Conservation (phyloP, 2,329 filamentous ascomycete genomes). For the Teratosphaeria gauchensis region DNA sequence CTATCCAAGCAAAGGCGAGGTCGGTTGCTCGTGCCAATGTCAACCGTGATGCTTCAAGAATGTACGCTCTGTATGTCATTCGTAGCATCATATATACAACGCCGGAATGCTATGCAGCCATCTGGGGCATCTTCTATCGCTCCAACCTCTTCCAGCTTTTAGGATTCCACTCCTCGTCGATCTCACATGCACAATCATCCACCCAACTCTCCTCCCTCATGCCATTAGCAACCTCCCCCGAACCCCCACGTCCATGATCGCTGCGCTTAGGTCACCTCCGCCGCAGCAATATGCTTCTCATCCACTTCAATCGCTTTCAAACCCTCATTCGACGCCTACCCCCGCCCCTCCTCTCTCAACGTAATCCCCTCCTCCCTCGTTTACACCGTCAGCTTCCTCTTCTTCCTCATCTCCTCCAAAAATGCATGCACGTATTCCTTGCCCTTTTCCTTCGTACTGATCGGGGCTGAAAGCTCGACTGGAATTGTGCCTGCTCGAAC, state of each 20-base stretch:
- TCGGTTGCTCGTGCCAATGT: too few relatives aligned
- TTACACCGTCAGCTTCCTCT: constrained; percentile 40
- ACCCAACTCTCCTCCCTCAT: background rate
- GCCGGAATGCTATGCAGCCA: background rate
- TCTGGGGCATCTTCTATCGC: background rate
- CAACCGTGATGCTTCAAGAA: too few relatives aligned
- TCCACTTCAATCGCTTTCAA: constrained; percentile 6
- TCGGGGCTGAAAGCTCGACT: constrained; percentile 63
- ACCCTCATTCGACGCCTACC: constrained; percentile 2
- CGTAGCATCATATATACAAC: background rate
- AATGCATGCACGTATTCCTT: constrained; percentile 69
- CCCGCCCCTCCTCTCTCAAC: constrained; percentile 5
- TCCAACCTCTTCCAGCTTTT: background rate
- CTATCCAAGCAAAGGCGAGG: too few relatives aligned
- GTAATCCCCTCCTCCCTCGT: constrained; percentile 21
- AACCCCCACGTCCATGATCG: too few relatives aligned
- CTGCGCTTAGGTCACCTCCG: background rate
- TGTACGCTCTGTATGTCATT: background rate
- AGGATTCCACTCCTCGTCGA: too few relatives aligned
- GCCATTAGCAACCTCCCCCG: background rate
- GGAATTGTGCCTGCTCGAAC: constrained; percentile 47
- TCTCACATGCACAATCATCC: background rate
- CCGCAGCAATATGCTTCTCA: constrained; percentile 7
- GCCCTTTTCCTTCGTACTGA: constrained; percentile 64
- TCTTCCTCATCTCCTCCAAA: constrained; percentile 55